These are phyloP conservation scores for Leptographium flavum DNA, from an alignment of 2,329 filamentous ascomycete genomes.

Conservation along the genomic window DNA sequence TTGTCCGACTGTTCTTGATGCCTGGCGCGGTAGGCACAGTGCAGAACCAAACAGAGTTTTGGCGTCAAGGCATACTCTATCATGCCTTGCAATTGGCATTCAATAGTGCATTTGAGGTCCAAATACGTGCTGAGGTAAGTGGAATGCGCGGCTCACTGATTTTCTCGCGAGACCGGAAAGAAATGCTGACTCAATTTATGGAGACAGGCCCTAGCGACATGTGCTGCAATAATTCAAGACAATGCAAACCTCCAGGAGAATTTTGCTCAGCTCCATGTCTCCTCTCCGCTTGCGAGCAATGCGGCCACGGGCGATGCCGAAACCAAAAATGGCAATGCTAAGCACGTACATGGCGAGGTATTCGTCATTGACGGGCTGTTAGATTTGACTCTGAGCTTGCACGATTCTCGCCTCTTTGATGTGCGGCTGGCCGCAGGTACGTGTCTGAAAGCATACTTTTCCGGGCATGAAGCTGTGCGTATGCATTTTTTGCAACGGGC, in stretches of 20 bases:
- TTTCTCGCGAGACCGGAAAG: neutral
- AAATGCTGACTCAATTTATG: neutral
- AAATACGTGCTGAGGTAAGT: constrained; percentile 67
- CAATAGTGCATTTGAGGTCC: constrained; percentile 52
- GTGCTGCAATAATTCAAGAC: constrained; percentile 75
- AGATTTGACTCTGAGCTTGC: constrained; percentile 61
- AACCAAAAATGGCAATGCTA: constrained; percentile 24
- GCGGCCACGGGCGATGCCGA: constrained; percentile 10
- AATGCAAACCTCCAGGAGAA: constrained; percentile 71
- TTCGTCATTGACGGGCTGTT: constrained; percentile 92
- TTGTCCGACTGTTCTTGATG: constrained; percentile 74
- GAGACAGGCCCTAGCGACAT: constrained; percentile 59
- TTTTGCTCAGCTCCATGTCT: constrained; percentile 77
- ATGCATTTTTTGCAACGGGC: constrained; percentile 77
- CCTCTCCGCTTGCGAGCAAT: constrained; percentile 34
- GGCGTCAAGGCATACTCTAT: constrained; percentile 66
- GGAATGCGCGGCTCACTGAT: neutral
- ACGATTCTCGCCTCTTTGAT: constrained; percentile 56
- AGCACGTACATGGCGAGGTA: constrained; percentile 36
- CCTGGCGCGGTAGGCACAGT: constrained; percentile 66
- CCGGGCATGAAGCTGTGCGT: constrained; percentile 64
- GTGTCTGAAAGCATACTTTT: constrained; percentile 87
- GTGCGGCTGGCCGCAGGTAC: constrained; percentile 74
- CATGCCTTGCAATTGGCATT: constrained; percentile 76
- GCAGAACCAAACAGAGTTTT: constrained; percentile 76